These are phyloP conservation scores for Colletotrichum falcatum DNA, from an alignment of 2,329 filamentous ascomycete genomes.

Conservation along the genomic window DNA sequence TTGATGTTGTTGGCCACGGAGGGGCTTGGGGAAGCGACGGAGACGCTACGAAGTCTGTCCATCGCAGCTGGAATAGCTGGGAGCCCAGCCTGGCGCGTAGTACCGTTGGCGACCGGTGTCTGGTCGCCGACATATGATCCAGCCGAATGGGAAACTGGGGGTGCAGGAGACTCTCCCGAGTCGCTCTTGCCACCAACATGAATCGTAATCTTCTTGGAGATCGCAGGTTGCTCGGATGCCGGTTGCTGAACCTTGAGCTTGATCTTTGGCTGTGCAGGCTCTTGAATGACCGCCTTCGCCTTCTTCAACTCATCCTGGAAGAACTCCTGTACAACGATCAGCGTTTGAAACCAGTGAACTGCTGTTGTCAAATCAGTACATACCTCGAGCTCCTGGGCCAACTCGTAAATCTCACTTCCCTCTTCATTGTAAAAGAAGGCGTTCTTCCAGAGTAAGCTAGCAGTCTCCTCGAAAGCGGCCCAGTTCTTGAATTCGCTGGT, in stretches of 20 bases:
- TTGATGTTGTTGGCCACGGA: conserved; percentile 51
- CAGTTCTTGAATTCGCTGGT: conserved; percentile 82
- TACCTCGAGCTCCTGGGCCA: conserved; percentile 86
- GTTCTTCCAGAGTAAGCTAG: conserved; percentile 87
- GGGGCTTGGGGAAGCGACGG: conserved; percentile 60
- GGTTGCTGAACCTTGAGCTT: conserved; percentile 78
- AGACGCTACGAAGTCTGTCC: conserved; percentile 51
- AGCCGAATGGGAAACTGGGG: conserved; percentile 52
- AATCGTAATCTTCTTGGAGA: conserved; percentile 76
- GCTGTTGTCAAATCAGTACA: conserved; percentile 2
- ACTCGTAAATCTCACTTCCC: conserved; percentile 82
- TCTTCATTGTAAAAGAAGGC: conserved; percentile 93
- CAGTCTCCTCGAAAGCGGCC: conserved; percentile 83
- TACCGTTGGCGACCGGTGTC: conserved; percentile 49
- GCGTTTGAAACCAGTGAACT: neutral
- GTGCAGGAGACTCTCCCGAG: conserved; percentile 64
- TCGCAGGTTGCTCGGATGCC: conserved; percentile 44
- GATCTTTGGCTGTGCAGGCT: conserved; percentile 81
- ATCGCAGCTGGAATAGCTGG: conserved; percentile 35
- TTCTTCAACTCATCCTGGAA: conserved; percentile 77
- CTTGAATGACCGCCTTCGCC: conserved; percentile 78
- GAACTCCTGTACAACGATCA: conserved; percentile 63
- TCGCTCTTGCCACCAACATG: conserved; percentile 73
- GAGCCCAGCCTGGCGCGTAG: conserved; percentile 33
- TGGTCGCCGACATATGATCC: conserved; percentile 50